Evolutionary conservation across 208 protist genomes (phyloP), one percentile per base, ranked within the genome.

Genomic region (Acanthamoeba healyi): DNA sequence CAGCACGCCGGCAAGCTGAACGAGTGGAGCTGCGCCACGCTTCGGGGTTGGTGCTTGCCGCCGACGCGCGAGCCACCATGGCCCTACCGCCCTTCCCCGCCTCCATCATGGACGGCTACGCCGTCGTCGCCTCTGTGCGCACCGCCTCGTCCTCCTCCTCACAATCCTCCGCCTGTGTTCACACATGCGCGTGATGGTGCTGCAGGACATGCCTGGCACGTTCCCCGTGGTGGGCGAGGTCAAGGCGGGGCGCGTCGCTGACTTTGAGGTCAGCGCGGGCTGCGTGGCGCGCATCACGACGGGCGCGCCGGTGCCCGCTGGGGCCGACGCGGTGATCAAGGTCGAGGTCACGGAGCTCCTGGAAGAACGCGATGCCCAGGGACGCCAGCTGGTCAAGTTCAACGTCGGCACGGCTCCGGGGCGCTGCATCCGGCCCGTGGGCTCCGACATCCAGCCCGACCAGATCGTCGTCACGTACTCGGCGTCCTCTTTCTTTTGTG

Each of bases 71-170:
- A 2, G 61, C 94, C 19, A 38, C 82, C 26, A 54, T 7, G 12
- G 36, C 82, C 34, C 87, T 96, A 3, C 96, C 96, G 38, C 67
- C 91, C 26, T 96, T 96, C 56, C 77, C 79, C 40, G 94, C 96
- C 51, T 96, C 95, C 5, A 96, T 97, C 54, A 97, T 95, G 84
- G 96, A 97, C 72, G 96, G 96, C n/a, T 97, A 96, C 84, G 96
- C 96, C n/a, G 86, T 97, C 2, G 58, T 49, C 19, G 58, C 67
- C 36, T 36, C 29, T 7, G 88, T 93, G 29, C 54, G 0, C 26
- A 26, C 46, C 40, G 12, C 44, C 44, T 49, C 44, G 44, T 4
- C 44, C 44, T n/a, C 44, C 44, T 49, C 12, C 44, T 49, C 54
- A n/a, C 54, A 19, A 5, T 61, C 54, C 2, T 61, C 6, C 19